Evolutionary conservation across 108 stramenopile genomes (phyloP), one percentile per base, ranked within the genome.

Genomic region (Cyclotella baltica): DNA sequence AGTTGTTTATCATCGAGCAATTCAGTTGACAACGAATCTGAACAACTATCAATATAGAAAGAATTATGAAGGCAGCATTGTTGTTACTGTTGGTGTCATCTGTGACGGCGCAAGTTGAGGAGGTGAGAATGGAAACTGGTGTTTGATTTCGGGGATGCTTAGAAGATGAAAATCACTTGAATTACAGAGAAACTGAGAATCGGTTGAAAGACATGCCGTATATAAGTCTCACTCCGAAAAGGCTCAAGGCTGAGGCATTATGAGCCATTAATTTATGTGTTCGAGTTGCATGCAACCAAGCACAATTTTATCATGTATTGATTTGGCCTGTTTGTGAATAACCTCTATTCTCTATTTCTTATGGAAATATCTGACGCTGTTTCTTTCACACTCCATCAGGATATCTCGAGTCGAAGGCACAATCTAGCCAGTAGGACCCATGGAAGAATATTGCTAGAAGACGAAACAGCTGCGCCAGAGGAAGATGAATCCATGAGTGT

Each of bases 321-420:
- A n/a, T n/a, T n/a, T n/a, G n/a, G n/a, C n/a, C n/a, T n/a, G n/a
- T n/a, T 48, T 6, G n/a, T 48, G 4, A 2, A 48, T 48, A 2
- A 6, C 18, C n/a, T 2, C 2, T 4, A 2, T 48, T n/a, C 6
- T 2, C 47, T 48, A 48, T n/a, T 2, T n/a, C 47, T 1, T n/a
- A 48, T n/a, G n/a, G n/a, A n/a, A 48, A 48, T 6, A 16, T 48
- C 47, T 16, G 19, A 6, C n/a, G 19, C 18, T 6, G 2, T 48
- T 6, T 48, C n/a, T 2, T 57, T 57, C 4, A 20, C 22, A 28
- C 2, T 1, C 2, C 6, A 57, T 25, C 1, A 57, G 55, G 55
- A 57, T 57, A 25, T 28, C 23, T 57, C 27, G 1, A 57, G 27
- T 57, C 23, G 55, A 57, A 57, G 55, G 55, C 55, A 57, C 13